Base-by-base conservation (phyloP, 257 asterid genomes). In the Nicotiana tabacum region DNA sequence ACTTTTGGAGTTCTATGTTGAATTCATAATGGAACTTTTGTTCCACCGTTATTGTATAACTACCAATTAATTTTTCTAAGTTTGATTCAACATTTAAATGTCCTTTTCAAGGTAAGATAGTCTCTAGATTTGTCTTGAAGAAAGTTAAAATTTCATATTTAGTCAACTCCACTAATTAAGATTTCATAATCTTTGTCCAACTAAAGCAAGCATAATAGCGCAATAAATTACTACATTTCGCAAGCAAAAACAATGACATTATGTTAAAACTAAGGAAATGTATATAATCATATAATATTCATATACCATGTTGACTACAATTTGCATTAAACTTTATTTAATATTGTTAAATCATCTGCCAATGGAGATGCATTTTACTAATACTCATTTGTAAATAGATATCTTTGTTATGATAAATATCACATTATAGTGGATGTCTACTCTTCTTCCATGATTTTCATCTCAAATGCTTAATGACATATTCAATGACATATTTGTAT, bases 121-220 rank as follows among this genome's bases (percentile, higher is more conserved):
- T 27, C 32, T 74, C 4, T 27, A 27, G 80, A 48, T 74, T 74
- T 74, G 62, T 74, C 24, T 48, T 15, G 62, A 29, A 27, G 43
- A 74, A 74, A 48, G 27, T 74, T 11, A 6, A 72, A 74, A 68
- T 2, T 13, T 74, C 80, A 48, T 51, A 27, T 27, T 27, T 51
- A 27, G 64, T 76, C 80, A 51, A 76, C 80, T 27, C 80, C 80
- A 76, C 80, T 51, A 51, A 24, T 76, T 76, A 27, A 51, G 43
- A 51, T 76, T 51, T 76, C 62, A 51, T 74, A 48, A 74, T 74
- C 80, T 74, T 27, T 74, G 43, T 48, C 80, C 80, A 74, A 48
- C 64, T 74, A 48, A 13, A 72, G 61, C 60, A 69, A 43, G 58
- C 16, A 72, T 72, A 12, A 72, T 43, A 24, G 79, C 48, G 24